phyloP scores from a whole-genome alignment of 1,139 yeast genomes.

The Candida sp. region DNA sequence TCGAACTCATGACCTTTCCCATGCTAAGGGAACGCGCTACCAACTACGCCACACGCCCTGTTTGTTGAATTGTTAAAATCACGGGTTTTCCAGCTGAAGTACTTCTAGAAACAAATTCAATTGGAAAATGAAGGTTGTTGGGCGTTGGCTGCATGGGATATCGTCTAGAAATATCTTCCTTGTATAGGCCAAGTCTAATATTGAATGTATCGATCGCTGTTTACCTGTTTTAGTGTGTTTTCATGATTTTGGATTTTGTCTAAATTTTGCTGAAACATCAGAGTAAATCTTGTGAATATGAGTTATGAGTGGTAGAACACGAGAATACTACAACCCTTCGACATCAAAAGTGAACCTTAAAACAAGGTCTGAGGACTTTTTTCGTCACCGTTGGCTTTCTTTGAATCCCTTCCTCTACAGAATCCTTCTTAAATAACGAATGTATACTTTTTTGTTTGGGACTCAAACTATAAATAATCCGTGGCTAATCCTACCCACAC shows the following conservation, averaged over 20 bases:
- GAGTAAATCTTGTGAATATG: background rate
- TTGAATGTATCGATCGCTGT: background rate
- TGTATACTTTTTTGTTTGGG: background rate
- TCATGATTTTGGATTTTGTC: background rate
- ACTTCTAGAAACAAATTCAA: no score
- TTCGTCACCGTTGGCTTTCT: no score
- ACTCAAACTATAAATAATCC: no score
- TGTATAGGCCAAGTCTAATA: background rate
- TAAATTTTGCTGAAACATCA: background rate
- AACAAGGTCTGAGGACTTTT: no score
- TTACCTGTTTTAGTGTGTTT: background rate
- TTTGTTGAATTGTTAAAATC: background rate
- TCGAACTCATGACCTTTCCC: slow-evolving; percentile 72
- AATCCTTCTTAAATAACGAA: background rate
- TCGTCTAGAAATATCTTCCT: background rate
- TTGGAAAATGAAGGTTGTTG: no score
- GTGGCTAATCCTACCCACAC: no score
- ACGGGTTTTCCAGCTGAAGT: background rate
- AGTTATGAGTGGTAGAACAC: no score
- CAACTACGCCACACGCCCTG: slow-evolving; percentile 74
- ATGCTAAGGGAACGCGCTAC: slow-evolving; percentile 75
- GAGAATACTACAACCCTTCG: no score
- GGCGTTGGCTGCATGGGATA: background rate
- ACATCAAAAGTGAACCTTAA: no score
- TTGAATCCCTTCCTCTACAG: no score